Base-by-base conservation (phyloP, 441 rosid species). In the Oxalis stricta region DNA sequence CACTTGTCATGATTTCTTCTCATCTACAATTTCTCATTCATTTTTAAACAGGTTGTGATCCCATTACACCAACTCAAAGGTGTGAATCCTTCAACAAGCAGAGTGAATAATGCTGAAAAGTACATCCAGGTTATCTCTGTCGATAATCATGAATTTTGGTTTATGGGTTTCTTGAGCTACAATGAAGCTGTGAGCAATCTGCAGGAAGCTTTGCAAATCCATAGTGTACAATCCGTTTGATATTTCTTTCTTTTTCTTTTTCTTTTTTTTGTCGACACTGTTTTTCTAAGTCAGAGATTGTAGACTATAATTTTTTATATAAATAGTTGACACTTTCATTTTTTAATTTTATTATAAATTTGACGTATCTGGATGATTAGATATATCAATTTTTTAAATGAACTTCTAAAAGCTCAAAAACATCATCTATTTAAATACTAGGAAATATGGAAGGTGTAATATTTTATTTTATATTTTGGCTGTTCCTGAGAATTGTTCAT, bases 81-180 rank as follows among this genome's bases (percentile, higher is more conserved):
- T 3, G 72, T 81, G 10, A 75, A 78, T 59, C 92, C 94, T 31
- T 83, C 94, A 23, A 20, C 77, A 33, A 78, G 87, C 76, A 68
- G 63, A 38, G 55, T 57, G 54, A 82, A 84, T 63, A 52, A 77
- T 2, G 56, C 88, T 7, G 93, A 87, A 65, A 87, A 81, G 59
- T 87, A 83, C 61, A 66, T 84, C 41, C 97, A 83, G 72, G 74
- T 84, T 22, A 68, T 70, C 43, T 76, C 96, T 0, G 63, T 83
- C 11, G 96, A 87, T 36, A 70, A 72, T 50, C 97, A 76, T 47
- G 95, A 88, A 70, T 88, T 84, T 49, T 88, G 94, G 97, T 84
- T 88, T 73, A 77, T 88, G 95, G 95, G 97, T 30, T 79, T 88
- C 58, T 60, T 82, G 47, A 72, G 82, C 74, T 88, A 79, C 30